A percentile compares a stretch with the other conserved stretches of the same genome.
phyloP scores from a whole-genome alignment of 441 rosid species.

The Mallotus repandus region DNA sequence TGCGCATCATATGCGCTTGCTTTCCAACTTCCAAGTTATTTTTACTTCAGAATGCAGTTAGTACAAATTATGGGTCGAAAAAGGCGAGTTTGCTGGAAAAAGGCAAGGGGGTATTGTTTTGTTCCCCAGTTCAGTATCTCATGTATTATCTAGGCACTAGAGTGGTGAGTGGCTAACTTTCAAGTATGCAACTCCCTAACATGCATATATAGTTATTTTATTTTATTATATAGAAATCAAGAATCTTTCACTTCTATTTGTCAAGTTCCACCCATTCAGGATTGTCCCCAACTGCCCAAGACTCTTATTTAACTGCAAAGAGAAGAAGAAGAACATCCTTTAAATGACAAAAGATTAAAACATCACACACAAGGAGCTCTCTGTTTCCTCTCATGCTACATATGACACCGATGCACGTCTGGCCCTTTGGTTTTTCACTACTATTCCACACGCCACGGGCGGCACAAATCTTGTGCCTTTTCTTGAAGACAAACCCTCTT shows the following conservation, averaged over 20 bases:
- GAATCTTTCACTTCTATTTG: not conserved
- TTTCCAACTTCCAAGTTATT: not conserved
- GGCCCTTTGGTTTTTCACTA: constrained; percentile 26
- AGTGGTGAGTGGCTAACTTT: not conserved
- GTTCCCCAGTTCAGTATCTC: not conserved
- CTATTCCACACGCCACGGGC: constrained; percentile 75
- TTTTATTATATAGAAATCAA: not conserved
- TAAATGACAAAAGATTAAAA: constrained; percentile 10
- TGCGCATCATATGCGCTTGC: not conserved
- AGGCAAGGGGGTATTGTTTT: not conserved
- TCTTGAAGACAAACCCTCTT: constrained; percentile 25
- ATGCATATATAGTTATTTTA: not conserved
- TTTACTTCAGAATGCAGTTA: too few relatives aligned
- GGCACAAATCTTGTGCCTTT: constrained; percentile 86
- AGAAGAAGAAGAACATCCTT: constrained; percentile 1
- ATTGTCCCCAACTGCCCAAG: not conserved
- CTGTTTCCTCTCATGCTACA: constrained; percentile 16
- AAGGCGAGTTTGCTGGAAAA: not conserved
- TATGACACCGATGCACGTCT: constrained; percentile 44
- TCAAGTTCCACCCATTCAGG: not conserved
- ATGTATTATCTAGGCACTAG: not conserved
- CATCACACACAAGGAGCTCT: constrained; percentile 11
- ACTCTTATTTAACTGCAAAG: not conserved
- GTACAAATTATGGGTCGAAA: not conserved
- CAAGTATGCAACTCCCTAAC: not conserved